Evolutionary conservation across 345 rosid genomes (phyloP).

Genomic region (Arabidopsis suecica): DNA sequence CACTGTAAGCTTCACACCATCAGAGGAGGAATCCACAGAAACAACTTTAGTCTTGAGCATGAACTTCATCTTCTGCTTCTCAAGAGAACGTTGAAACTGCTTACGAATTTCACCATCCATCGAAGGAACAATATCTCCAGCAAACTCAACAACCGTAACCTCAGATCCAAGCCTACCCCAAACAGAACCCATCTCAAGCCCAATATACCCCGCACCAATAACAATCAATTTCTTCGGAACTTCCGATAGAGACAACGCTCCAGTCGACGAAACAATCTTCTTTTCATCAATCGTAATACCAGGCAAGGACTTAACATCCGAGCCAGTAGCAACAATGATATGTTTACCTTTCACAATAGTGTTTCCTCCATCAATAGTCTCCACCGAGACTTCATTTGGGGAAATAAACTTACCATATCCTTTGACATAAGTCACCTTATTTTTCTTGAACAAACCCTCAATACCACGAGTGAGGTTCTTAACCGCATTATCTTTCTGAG

Average conservation of each 20-base stretch:
- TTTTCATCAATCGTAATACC: conserved; percentile 85
- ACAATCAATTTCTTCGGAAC: conserved; percentile 85
- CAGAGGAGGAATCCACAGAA: conserved; percentile 64
- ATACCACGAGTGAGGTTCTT: conserved; percentile 73
- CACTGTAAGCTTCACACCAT: conserved; percentile 69
- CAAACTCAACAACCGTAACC: conserved; percentile 92
- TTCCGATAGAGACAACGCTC: conserved; percentile 69
- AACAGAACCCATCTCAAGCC: conserved; percentile 95
- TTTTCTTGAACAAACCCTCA: conserved; percentile 93
- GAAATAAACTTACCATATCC: conserved; percentile 85
- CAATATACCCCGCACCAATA: conserved; percentile 90
- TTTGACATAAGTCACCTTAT: conserved; percentile 81
- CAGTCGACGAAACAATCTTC: conserved; percentile 87
- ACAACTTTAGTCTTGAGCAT: conserved; percentile 93
- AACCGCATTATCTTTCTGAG: conserved; percentile 88
- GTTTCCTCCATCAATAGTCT: conserved; percentile 69
- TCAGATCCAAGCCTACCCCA: conserved; percentile 89
- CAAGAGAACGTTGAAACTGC: conserved; percentile 81
- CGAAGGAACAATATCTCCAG: conserved; percentile 74
- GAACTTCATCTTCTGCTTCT: conserved; percentile 93
- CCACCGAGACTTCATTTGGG: conserved; percentile 80
- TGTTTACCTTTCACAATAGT: conserved; percentile 79
- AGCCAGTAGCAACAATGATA: conserved; percentile 84
- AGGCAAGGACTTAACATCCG: conserved; percentile 83
- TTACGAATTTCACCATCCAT: conserved; percentile 93